A percentile compares a stretch with the other conserved stretches of the same genome.
Evolutionary conservation across 345 rosid genomes (phyloP).

Genomic region (Corymbia maculata): DNA sequence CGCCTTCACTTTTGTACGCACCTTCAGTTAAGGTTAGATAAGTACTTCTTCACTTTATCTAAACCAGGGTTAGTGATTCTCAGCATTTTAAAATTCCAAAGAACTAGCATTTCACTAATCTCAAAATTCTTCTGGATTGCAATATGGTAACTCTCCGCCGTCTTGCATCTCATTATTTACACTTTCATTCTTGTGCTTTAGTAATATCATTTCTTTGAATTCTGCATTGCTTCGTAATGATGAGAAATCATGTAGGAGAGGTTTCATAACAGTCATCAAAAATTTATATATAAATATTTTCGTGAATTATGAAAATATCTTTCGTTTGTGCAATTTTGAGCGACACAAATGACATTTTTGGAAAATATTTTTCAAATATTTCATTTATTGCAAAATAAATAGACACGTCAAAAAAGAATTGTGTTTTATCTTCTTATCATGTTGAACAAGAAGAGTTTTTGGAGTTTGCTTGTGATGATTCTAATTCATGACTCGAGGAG

Average conservation of each 20-base stretch:
- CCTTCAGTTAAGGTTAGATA: not conserved
- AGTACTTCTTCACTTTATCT: not conserved
- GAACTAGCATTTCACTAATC: not conserved
- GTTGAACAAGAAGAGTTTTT: not conserved
- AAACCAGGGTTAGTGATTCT: not conserved
- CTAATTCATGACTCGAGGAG: not conserved
- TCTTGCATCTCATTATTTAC: not conserved
- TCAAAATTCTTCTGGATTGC: not conserved
- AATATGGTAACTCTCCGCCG: not conserved
- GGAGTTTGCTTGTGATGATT: not conserved
- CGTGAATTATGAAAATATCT: too few species aligned
- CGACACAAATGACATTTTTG: too few species aligned
- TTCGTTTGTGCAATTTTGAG: too few species aligned
- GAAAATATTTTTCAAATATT: too few species aligned
- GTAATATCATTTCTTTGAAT: not conserved
- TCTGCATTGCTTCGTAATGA: not conserved
- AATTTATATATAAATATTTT: too few species aligned
- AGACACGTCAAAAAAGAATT: not conserved
- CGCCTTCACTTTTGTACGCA: not conserved
- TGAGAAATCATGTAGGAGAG: not conserved
- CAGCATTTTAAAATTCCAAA: not conserved
- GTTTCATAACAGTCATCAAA: fast-evolving
- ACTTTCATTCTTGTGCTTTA: not conserved
- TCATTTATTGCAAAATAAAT: too few species aligned
- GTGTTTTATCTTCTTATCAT: not conserved